phyloP scores from a whole-genome alignment of 176 grass and related monocot species.

The Triticum urartu region DNA sequence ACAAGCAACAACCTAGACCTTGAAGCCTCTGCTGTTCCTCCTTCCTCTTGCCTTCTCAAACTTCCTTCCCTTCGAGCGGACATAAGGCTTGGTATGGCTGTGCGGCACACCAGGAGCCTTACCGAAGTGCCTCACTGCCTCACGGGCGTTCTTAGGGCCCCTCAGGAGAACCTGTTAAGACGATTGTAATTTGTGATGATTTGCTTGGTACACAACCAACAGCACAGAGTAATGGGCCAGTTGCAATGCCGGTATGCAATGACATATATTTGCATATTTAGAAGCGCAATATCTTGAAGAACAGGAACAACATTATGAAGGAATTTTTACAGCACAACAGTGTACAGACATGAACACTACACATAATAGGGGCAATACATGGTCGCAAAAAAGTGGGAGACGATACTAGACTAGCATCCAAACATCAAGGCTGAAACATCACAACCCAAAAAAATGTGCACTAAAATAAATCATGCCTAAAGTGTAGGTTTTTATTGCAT shows the following conservation, averaged over 20 bases:
- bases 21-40: slow-evolving; percentile 83
- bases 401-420: no score
- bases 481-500: neutral
- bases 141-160: slow-evolving; percentile 74
- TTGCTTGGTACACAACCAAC: neutral
- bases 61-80: slow-evolving; percentile 74
- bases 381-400: no score
- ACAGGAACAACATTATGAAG: no score
- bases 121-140: slow-evolving; percentile 78
- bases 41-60: slow-evolving; percentile 79
- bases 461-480: neutral
- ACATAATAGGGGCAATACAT: no score
- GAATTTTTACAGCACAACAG: no score
- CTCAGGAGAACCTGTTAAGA: slow-evolving; percentile 57
- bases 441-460: neutral
- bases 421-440: neutral
- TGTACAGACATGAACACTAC: no score
- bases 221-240: neutral
- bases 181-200: neutral
- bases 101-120: no score
- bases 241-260: no score
- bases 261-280: no score
- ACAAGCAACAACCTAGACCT: slow-evolving; percentile 36
- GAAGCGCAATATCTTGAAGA: no score
- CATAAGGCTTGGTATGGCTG: no score